Conservation (phyloP, 2,329 filamentous ascomycete species). For the Pezicula neosporulosa region DNA sequence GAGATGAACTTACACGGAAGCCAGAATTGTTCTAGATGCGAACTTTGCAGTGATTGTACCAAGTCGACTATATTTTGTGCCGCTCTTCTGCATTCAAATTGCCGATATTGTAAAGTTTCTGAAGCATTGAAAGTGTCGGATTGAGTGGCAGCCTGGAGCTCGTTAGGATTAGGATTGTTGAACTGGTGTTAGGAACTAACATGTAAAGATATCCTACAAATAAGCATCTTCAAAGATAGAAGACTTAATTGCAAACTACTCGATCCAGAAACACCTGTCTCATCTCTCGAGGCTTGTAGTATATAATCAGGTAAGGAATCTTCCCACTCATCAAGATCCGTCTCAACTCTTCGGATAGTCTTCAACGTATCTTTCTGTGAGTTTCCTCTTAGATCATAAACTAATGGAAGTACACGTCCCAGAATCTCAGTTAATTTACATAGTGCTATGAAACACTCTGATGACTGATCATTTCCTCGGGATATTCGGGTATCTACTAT, state of each 20-base stretch:
- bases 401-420: slow-evolving; percentile 14
- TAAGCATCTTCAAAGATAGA: slow-evolving; percentile 13
- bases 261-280: slow-evolving; percentile 6
- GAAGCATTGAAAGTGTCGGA: slow-evolving; percentile 1
- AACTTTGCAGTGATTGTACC: slow-evolving; percentile 15
- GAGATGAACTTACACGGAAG: slow-evolving; percentile 21
- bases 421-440: slow-evolving; percentile 17
- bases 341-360: slow-evolving; percentile 10
- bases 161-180: not conserved
- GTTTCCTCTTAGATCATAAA: slow-evolving; percentile 10
- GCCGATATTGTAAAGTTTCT: slow-evolving; percentile 10
- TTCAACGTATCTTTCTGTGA: slow-evolving; percentile 3
- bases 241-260: slow-evolving; percentile 13
- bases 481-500: not conserved
- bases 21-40: slow-evolving; percentile 25
- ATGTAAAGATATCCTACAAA: slow-evolving; percentile 14
- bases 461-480: not conserved
- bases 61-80: slow-evolving; percentile 22
- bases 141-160: slow-evolving; percentile 1
- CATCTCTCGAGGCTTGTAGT: not conserved
- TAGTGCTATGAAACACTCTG: slow-evolving; percentile 14
- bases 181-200: slow-evolving; percentile 7
- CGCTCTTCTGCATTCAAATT: slow-evolving; percentile 19
- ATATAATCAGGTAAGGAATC: slow-evolving; percentile 8
- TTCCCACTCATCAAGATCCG: slow-evolving; percentile 16